These are phyloP conservation scores for Haplographium delicatum DNA, from an alignment of 495 filamentous ascomycete species.

Conservation along the genomic window DNA sequence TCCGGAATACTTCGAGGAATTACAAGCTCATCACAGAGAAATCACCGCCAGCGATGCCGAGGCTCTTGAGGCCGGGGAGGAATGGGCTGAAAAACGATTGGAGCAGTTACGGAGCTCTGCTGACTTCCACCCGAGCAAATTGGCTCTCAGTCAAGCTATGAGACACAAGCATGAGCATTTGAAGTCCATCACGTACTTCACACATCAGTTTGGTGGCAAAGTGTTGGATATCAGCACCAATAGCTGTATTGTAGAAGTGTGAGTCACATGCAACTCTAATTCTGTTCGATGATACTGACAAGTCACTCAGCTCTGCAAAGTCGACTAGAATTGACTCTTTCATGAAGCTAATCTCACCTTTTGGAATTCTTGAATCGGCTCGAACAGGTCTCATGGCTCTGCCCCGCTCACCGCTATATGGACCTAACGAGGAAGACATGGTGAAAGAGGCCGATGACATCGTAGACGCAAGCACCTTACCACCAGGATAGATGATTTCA, in stretches of 20 bases:
- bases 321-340: constrained; percentile 92
- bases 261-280: constrained; percentile 35
- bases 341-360: constrained; percentile 92
- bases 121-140: constrained; percentile 81
- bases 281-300: not conserved
- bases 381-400: constrained; percentile 95
- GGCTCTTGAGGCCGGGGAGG: constrained; percentile 29
- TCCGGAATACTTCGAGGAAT: constrained; percentile 95
- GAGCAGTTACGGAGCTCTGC: constrained; percentile 26
- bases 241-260: constrained; percentile 98
- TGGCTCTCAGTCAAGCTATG: constrained; percentile 81
- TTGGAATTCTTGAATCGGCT: constrained; percentile 93
- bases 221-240: constrained; percentile 95
- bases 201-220: constrained; percentile 97
- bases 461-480: constrained; percentile 87
- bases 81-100: constrained; percentile 17
- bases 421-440: constrained; percentile 57
- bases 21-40: constrained; percentile 86
- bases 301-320: constrained; percentile 69
- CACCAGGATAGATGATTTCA: constrained; percentile 66
- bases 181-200: constrained; percentile 86
- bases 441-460: constrained; percentile 85
- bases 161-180: constrained; percentile 96
- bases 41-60: constrained; percentile 41
- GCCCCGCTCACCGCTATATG: constrained; percentile 82